Evolutionary conservation across 106 monocot genomes (phyloP).

Genomic region (Allium cepa): DNA sequence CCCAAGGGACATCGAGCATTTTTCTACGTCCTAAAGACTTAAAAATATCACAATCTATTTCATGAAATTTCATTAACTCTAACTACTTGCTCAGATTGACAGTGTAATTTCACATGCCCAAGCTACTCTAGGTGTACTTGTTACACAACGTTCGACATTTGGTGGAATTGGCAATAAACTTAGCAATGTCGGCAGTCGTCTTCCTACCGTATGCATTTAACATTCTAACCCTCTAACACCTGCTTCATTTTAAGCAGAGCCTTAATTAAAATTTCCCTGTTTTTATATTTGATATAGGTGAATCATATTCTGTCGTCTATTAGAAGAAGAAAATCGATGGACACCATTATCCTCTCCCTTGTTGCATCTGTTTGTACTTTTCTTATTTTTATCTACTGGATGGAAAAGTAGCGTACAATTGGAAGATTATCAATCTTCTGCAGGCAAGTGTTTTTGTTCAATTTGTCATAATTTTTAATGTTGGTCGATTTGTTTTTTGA

Average conservation of each 20-base stretch:
- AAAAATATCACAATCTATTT: too few relatives aligned
- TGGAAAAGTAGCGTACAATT: conserved; percentile 48
- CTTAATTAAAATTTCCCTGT: too few relatives aligned
- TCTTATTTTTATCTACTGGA: conserved; percentile 88
- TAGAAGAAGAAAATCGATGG: conserved; percentile 89
- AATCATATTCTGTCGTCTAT: conserved; percentile 77
- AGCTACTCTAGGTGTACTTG: conserved; percentile 75
- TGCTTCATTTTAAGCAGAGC: not conserved
- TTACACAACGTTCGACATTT: conserved; percentile 75
- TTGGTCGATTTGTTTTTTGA: too few relatives aligned
- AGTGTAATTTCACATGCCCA: conserved; percentile 88
- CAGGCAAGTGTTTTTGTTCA: not conserved
- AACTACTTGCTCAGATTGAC: conserved; percentile 44
- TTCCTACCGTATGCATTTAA: conserved; percentile 51
- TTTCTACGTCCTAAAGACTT: too few relatives aligned
- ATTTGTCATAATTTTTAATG: too few relatives aligned
- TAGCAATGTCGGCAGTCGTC: conserved; percentile 78
- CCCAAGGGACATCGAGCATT: too few relatives aligned
- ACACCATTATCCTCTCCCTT: conserved; percentile 84
- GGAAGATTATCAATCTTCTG: conserved; percentile 1
- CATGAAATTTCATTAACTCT: too few relatives aligned
- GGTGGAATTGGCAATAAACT: conserved; percentile 73
- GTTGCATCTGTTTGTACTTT: conserved; percentile 88
- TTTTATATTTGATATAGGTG: conserved; percentile 32
- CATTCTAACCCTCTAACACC: not conserved